phyloP scores from a whole-genome alignment of 208 protist genomes.

The Leishmania tropica region DNA sequence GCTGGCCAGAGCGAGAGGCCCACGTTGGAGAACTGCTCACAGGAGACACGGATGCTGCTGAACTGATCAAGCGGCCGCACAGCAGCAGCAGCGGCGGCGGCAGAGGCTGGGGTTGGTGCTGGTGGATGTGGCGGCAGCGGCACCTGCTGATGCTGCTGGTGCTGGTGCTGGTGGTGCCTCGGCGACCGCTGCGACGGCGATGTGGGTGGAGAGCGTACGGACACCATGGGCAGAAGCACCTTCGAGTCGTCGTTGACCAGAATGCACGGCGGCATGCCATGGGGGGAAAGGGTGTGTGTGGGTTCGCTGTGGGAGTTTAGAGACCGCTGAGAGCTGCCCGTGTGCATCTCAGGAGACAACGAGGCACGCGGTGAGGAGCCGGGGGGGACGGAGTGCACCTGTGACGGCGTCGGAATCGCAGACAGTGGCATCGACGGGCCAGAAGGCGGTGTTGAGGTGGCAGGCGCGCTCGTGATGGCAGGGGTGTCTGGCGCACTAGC shows the following conservation, averaged over 20 bases:
- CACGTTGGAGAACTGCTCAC: conserved; percentile 76
- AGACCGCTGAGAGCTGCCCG: background rate
- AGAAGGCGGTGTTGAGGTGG: background rate
- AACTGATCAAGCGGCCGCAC: conserved; percentile 31
- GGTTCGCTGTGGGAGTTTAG: background rate
- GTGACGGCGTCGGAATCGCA: background rate
- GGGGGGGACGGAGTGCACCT: background rate
- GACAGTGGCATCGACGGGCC: background rate
- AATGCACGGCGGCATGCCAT: background rate
- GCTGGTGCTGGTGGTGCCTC: background rate
- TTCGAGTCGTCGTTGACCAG: background rate
- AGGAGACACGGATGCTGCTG: conserved; percentile 55
- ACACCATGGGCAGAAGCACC: conserved; percentile 7
- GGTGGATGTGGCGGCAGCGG: background rate
- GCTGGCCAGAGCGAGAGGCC: conserved; percentile 82
- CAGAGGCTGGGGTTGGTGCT: conserved; percentile 6
- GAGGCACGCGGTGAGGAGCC: background rate
- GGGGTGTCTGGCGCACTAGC: conserved; percentile 10
- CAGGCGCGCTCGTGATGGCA: background rate
- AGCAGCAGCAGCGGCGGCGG: background rate
- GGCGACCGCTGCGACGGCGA: conserved; percentile 1
- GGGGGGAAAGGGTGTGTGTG: background rate
- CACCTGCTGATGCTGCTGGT: background rate
- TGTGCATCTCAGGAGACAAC: background rate
- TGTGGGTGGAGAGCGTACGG: background rate